Percentiles rank a stretch among this genome's conserved stretches.
phyloP scores from a whole-genome alignment of 2,329 filamentous ascomycete genomes.

The Geoglossum cookeanum region DNA sequence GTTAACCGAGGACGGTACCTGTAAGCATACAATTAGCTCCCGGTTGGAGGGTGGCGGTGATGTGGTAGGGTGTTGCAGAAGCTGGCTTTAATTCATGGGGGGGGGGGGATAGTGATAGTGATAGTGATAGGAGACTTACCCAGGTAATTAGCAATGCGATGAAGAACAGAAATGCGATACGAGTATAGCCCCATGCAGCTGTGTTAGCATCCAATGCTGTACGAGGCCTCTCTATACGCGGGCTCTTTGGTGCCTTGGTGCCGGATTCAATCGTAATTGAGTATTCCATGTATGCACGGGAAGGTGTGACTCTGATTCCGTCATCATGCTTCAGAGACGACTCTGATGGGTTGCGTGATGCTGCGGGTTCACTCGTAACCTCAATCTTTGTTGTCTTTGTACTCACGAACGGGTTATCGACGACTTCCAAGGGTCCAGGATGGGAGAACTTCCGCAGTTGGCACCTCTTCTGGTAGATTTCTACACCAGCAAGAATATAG shows the following conservation, averaged over 20 bases:
- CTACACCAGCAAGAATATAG: conserved; percentile 44
- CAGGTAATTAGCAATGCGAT: conserved; percentile 52
- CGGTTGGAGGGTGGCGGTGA: no score
- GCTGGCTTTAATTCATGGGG: neutral
- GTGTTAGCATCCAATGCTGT: conserved; percentile 33
- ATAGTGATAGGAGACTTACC: conserved; percentile 19
- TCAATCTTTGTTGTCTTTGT: conserved; percentile 45
- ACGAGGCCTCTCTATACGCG: conserved; percentile 4
- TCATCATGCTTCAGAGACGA: conserved; percentile 3
- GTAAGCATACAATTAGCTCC: neutral
- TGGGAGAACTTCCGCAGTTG: conserved; percentile 36
- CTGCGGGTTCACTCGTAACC: conserved; percentile 34
- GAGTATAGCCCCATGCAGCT: conserved; percentile 50
- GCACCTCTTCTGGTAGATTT: conserved; percentile 47
- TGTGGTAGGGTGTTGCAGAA: neutral
- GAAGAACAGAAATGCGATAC: conserved; percentile 53
- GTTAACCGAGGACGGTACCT: conserved; percentile 55
- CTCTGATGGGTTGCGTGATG: conserved; percentile 1
- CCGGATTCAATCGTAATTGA: conserved; percentile 6
- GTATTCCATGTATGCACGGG: conserved; percentile 4
- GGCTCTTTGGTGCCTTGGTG: conserved; percentile 3
- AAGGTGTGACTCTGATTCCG: conserved; percentile 5
- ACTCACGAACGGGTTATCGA: conserved; percentile 28
- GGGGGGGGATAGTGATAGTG: neutral
- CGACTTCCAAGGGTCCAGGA: conserved; percentile 20